Conservation (phyloP, 2,329 filamentous ascomycete genomes). For the Pseudonectria foliicola region DNA sequence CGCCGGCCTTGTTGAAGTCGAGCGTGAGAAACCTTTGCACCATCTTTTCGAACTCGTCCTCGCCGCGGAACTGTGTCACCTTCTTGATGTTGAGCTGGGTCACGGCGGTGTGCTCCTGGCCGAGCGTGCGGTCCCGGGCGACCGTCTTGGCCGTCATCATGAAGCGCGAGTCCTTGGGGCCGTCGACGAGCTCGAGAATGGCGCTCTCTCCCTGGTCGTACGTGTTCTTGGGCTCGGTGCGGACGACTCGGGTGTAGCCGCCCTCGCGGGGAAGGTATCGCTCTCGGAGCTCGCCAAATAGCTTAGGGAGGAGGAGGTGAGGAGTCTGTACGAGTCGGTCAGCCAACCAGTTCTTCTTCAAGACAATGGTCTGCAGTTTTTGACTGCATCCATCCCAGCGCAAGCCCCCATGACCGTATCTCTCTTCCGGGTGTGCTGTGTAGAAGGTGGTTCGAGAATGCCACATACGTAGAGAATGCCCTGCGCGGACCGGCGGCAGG, state of each 20-base stretch:
- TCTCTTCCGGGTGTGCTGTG: not conserved
- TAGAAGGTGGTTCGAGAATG: constrained; percentile 3
- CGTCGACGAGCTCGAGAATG: constrained; percentile 91
- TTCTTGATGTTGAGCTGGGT: constrained; percentile 76
- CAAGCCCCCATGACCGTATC: not conserved
- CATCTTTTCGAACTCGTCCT: constrained; percentile 60
- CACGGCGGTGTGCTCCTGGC: constrained; percentile 57
- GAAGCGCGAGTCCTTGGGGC: constrained; percentile 88
- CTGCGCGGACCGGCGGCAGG: constrained; percentile 65
- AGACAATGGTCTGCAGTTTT: constrained; percentile 9
- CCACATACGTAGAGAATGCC: constrained; percentile 75
- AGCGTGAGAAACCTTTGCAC: constrained; percentile 37
- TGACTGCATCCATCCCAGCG: not conserved
- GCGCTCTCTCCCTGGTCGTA: constrained; percentile 82
- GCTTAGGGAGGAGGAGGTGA: constrained; percentile 67
- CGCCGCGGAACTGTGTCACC: constrained; percentile 71
- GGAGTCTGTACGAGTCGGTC: constrained; percentile 46
- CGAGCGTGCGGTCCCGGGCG: constrained; percentile 52
- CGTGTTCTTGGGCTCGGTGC: constrained; percentile 79
- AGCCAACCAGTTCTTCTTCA: not conserved
- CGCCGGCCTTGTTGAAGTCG: constrained; percentile 12
- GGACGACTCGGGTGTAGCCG: constrained; percentile 90
- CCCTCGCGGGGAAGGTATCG: constrained; percentile 76
- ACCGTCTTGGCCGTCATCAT: constrained; percentile 85
- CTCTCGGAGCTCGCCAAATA: constrained; percentile 74